These are phyloP conservation scores for Sporothrix pallida DNA, from an alignment of 2,329 filamentous ascomycete species.

Conservation along the genomic window DNA sequence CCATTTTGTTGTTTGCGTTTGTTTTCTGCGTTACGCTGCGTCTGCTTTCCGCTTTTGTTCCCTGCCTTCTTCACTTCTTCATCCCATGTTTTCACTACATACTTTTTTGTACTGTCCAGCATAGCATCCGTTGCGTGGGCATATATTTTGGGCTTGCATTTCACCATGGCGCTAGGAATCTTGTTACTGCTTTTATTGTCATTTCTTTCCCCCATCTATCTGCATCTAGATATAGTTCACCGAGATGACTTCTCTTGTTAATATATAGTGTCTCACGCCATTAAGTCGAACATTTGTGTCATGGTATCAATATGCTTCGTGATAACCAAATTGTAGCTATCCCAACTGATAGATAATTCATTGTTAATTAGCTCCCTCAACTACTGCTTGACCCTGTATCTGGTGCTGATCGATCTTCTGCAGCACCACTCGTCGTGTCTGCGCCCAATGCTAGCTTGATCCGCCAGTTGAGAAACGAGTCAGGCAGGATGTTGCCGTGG, in stretches of 20 bases:
- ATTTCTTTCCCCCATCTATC: neutral
- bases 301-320: neutral
- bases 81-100: neutral
- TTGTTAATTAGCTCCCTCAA: too few relatives aligned
- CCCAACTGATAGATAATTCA: too few relatives aligned
- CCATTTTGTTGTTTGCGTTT: neutral
- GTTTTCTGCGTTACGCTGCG: neutral
- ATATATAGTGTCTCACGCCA: constrained; percentile 20
- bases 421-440: constrained; percentile 28
- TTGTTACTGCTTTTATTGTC: neutral
- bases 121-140: constrained; percentile 19
- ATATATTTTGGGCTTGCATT: constrained; percentile 8
- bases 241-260: constrained; percentile 14
- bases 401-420: neutral
- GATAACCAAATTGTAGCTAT: neutral
- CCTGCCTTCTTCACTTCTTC: neutral
- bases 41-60: neutral
- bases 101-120: constrained; percentile 20
- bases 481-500: constrained; percentile 75
- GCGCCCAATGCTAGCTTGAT: constrained; percentile 56
- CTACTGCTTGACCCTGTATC: neutral
- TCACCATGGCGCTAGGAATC: constrained; percentile 12
- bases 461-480: constrained; percentile 78
- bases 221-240: constrained; percentile 22
- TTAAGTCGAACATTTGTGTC: neutral